Evolutionary conservation across 495 filamentous ascomycete genomes (phyloP).

Genomic region (Trichoderma gamsii): DNA sequence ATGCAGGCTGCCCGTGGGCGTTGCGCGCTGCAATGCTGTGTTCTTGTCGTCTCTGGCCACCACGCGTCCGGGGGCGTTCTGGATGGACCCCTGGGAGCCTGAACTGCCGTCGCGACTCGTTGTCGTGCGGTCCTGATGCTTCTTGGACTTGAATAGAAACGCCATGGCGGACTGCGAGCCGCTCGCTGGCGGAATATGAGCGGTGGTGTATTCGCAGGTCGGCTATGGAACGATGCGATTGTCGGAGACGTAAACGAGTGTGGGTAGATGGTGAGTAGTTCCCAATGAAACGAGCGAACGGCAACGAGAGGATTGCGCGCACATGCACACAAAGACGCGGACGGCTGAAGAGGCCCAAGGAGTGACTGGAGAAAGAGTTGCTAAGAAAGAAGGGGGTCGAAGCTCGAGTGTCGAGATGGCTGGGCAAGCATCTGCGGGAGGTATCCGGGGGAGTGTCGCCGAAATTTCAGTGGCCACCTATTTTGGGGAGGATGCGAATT

Average conservation of each 20-base stretch:
- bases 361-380: conserved; percentile 12
- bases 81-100: conserved; percentile 29
- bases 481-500: conserved; percentile 23
- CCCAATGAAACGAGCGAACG: background rate
- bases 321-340: conserved; percentile 11
- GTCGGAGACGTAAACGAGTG: background rate
- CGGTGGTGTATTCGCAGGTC: background rate
- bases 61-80: conserved; percentile 32
- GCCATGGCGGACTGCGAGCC: conserved; percentile 47
- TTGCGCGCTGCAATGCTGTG: conserved; percentile 35
- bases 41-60: conserved; percentile 42
- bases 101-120: conserved; percentile 42
- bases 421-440: conserved; percentile 33
- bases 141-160: conserved; percentile 68
- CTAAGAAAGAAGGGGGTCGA: conserved; percentile 26
- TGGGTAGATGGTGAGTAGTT: conserved; percentile 2
- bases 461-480: conserved; percentile 20
- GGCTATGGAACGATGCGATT: background rate
- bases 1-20: conserved; percentile 52
- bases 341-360: conserved; percentile 17
- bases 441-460: conserved; percentile 19
- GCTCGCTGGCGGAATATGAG: background rate
- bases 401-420: conserved; percentile 31
- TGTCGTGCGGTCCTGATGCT: conserved; percentile 48
- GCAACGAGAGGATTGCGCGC: conserved; percentile 16